These are phyloP conservation scores for Nyctanthes arbortristis DNA, from an alignment of 257 asterid species.

Conservation along the genomic window DNA sequence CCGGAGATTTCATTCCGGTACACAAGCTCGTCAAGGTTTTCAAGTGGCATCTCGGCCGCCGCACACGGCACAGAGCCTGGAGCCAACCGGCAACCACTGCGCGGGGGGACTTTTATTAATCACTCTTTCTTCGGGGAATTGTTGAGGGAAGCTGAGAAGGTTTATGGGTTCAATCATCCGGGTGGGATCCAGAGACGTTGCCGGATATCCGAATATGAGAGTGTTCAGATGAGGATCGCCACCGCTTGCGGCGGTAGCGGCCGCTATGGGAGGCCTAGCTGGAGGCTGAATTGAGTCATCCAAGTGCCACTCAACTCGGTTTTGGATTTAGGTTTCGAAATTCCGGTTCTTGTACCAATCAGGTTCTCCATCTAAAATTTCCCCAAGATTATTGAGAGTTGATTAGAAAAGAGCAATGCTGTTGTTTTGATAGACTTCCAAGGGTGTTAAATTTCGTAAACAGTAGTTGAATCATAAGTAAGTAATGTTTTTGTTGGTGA, in stretches of 20 bases:
- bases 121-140: conserved; percentile 62
- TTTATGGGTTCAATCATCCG: conserved; percentile 52
- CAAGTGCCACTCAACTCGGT: too few relatives aligned
- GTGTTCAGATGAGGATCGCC: conserved; percentile 53
- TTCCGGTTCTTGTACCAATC: too few relatives aligned
- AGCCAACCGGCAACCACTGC: conserved; percentile 20
- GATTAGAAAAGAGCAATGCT: too few relatives aligned
- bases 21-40: conserved; percentile 38
- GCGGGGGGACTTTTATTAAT: conserved; percentile 48
- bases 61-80: conserved; percentile 17
- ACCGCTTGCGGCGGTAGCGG: conserved; percentile 36
- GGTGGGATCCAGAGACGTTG: conserved; percentile 80
- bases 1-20: too few relatives aligned
- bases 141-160: conserved; percentile 54
- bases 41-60: conserved; percentile 36
- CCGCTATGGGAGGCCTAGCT: conserved; percentile 33
- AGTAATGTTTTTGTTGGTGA: too few relatives aligned
- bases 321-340: too few relatives aligned
- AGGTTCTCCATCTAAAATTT: too few relatives aligned
- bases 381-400: too few relatives aligned
- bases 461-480: too few relatives aligned
- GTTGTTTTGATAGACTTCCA: too few relatives aligned
- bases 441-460: too few relatives aligned
- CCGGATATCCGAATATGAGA: conserved; percentile 51
- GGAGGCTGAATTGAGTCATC: too few relatives aligned